Evolutionary conservation across 1,284 basidiomycete genomes (phyloP).

Genomic region (Trichosporon faecale): DNA sequence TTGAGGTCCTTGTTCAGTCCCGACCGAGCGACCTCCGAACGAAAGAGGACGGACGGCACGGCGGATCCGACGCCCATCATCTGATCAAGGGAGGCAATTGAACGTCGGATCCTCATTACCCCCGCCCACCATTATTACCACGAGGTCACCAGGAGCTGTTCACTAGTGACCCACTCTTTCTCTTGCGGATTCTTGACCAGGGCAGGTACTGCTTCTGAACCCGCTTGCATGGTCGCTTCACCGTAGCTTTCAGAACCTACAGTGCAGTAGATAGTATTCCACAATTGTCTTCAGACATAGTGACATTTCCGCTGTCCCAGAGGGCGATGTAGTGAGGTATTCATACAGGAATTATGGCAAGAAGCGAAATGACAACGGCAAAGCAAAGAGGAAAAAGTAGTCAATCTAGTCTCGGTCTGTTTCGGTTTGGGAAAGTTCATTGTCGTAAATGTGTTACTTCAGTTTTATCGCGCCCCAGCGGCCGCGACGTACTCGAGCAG

Average conservation of each 20-base stretch:
- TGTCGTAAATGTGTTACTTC: background rate
- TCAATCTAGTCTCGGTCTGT: background rate
- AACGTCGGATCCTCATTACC: background rate
- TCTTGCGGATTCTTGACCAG: no score
- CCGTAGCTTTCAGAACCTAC: no score
- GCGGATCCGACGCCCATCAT: background rate
- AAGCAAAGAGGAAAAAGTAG: background rate
- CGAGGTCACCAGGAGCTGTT: no score
- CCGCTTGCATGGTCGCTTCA: no score
- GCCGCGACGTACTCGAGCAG: constrained; percentile 55
- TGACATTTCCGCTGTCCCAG: background rate
- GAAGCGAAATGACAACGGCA: background rate
- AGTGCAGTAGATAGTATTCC: no score
- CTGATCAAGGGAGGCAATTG: background rate
- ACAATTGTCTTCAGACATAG: no score
- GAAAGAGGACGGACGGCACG: no score
- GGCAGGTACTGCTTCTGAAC: background rate
- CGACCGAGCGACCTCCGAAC: background rate
- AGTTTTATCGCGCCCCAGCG: background rate
- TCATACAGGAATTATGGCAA: background rate
- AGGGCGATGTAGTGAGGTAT: background rate
- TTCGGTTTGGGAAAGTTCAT: background rate
- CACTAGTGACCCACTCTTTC: no score
- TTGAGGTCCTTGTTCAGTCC: no score
- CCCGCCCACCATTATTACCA: background rate